phyloP scores from a whole-genome alignment of 2,329 filamentous ascomycete species.

The Penicillium sp. region DNA sequence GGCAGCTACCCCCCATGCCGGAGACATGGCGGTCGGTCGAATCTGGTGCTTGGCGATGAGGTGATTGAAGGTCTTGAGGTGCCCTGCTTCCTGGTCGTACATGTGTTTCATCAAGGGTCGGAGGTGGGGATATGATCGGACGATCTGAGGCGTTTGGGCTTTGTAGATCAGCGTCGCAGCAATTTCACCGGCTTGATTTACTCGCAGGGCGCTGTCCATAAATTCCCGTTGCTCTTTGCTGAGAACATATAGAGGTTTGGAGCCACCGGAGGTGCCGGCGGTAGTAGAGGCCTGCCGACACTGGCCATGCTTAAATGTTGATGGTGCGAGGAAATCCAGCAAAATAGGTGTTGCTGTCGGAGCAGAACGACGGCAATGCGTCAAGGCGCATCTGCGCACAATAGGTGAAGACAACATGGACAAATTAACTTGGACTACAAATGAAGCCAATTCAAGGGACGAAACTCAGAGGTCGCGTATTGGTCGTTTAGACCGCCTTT shows the following conservation, averaged over 20 bases:
- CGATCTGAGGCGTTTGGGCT: conserved; percentile 78
- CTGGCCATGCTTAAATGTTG: conserved; percentile 24
- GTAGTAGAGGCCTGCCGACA: conserved; percentile 26
- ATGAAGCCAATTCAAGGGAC: neutral
- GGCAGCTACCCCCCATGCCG: conserved; percentile 79
- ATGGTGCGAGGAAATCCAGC: conserved; percentile 40
- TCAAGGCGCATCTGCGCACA: conserved; percentile 21
- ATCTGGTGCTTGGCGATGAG: conserved; percentile 83
- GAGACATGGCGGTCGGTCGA: conserved; percentile 88
- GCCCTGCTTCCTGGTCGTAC: conserved; percentile 92
- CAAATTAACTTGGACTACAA: neutral
- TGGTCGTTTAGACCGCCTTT: conserved; percentile 7
- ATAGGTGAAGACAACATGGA: conserved; percentile 25
- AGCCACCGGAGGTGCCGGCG: conserved; percentile 25
- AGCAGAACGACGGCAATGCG: conserved; percentile 10
- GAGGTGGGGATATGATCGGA: conserved; percentile 78
- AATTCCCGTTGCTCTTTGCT: conserved; percentile 69
- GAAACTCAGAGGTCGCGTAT: conserved; percentile 1
- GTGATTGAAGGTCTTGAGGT: conserved; percentile 80
- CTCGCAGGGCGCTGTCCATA: conserved; percentile 77
- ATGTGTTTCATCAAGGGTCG: conserved; percentile 93
- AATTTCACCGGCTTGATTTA: conserved; percentile 97
- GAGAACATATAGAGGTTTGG: conserved; percentile 53
- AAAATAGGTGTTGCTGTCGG: conserved; percentile 24
- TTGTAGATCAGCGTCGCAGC: conserved; percentile 93